Evolutionary conservation across 352 stramenopile species (phyloP).

Genomic region (Phytophthora parvispora): DNA sequence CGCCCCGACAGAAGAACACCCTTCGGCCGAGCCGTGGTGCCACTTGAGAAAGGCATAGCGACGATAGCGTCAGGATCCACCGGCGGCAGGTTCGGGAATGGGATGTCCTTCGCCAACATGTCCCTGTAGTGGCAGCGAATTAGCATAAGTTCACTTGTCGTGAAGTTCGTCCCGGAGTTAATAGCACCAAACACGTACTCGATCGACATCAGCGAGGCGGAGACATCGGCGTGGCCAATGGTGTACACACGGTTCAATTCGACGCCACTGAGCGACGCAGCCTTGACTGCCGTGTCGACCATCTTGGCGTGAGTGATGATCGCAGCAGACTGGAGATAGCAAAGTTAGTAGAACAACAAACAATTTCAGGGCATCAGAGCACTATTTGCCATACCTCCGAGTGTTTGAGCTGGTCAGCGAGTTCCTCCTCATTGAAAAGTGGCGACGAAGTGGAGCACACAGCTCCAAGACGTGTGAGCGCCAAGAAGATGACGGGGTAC

Average conservation of each 20-base stretch:
- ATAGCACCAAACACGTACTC: conserved; percentile 22
- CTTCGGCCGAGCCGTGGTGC: conserved; percentile 93
- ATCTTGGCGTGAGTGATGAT: conserved; percentile 49
- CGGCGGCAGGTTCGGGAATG: conserved; percentile 34
- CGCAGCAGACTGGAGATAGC: conserved; percentile 20
- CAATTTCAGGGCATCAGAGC: neutral
- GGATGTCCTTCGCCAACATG: conserved; percentile 32
- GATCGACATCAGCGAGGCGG: conserved; percentile 29
- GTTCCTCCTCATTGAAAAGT: conserved; percentile 47
- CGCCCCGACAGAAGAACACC: conserved; percentile 89
- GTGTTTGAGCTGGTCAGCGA: conserved; percentile 44
- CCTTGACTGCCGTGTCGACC: conserved; percentile 31
- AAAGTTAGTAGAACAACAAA: conserved; percentile 7
- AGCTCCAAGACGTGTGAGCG: conserved; percentile 50
- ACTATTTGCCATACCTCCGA: conserved; percentile 38
- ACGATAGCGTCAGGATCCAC: conserved; percentile 33
- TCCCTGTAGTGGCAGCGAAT: conserved; percentile 19
- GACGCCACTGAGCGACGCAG: conserved; percentile 28
- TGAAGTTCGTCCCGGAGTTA: neutral
- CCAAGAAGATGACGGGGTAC: conserved; percentile 63
- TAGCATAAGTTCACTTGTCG: neutral
- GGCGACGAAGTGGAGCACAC: conserved; percentile 56
- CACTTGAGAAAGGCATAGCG: conserved; percentile 92
- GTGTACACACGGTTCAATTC: conserved; percentile 35
- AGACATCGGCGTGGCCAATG: conserved; percentile 24